A percentile compares a stretch with the other conserved stretches of the same genome.
phyloP scores from a whole-genome alignment of 1,139 yeast genomes.

The Pneumocystis canis region DNA sequence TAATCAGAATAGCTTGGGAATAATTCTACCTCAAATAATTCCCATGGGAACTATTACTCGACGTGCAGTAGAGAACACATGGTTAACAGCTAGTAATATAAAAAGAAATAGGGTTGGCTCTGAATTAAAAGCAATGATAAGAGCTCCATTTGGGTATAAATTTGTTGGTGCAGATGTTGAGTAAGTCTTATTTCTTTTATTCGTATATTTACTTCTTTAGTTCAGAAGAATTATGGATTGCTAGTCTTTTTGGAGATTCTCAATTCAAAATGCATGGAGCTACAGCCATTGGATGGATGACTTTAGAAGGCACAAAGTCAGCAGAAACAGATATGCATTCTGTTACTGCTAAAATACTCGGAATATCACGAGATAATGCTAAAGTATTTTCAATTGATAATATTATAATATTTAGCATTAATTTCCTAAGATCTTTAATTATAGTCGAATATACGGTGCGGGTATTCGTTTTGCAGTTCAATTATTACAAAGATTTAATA shows the following conservation, averaged over 20 bases:
- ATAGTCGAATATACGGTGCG: conserved; percentile 96
- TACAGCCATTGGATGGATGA: conserved; percentile 98
- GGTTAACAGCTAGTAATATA: conserved; percentile 96
- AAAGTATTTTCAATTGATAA: conserved; percentile 27
- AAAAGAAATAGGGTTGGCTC: conserved; percentile 77
- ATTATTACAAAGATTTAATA: conserved; percentile 67
- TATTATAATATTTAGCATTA: background rate
- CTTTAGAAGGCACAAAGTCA: conserved; percentile 82
- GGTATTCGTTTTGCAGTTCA: conserved; percentile 82
- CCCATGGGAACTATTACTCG: conserved; percentile 96
- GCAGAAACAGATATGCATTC: conserved; percentile 93
- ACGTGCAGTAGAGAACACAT: conserved; percentile 90
- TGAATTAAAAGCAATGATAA: conserved; percentile 72
- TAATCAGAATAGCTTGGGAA: conserved; percentile 35
- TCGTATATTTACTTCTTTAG: background rate
- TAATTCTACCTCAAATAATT: conserved; percentile 68
- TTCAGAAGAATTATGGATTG: conserved; percentile 96
- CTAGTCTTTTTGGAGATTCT: conserved; percentile 86
- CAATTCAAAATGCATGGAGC: conserved; percentile 83
- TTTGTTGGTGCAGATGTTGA: conserved; percentile 98
- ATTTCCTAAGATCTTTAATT: conserved; percentile 49
- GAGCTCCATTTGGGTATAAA: conserved; percentile 78
- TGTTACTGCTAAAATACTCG: conserved; percentile 77
- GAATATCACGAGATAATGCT: conserved; percentile 82
- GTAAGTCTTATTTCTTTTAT: background rate